phyloP scores from a whole-genome alignment of 352 stramenopile genomes.

The Pythium brassicae region DNA sequence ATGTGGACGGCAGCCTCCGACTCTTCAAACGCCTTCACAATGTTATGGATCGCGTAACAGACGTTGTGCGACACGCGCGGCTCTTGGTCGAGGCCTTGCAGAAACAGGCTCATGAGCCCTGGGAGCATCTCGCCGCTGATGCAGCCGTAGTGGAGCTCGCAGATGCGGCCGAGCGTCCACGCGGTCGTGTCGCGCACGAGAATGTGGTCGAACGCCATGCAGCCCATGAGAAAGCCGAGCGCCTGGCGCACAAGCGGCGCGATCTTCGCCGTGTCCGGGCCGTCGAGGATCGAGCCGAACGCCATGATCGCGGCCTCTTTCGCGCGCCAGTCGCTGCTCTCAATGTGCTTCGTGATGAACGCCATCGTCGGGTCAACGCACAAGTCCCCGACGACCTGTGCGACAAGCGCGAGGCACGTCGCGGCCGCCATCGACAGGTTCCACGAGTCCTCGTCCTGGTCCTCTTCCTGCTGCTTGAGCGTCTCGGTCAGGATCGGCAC shows the following conservation, averaged over 20 bases:
- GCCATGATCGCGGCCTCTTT: constrained; percentile 97
- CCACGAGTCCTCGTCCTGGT: constrained; percentile 93
- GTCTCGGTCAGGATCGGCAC: constrained; percentile 91
- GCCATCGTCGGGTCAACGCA: constrained; percentile 91
- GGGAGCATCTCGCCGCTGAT: constrained; percentile 91
- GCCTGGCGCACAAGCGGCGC: constrained; percentile 89
- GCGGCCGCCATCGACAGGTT: constrained; percentile 93
- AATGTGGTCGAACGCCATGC: constrained; percentile 88
- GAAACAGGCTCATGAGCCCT: constrained; percentile 82
- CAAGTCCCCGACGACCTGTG: constrained; percentile 89
- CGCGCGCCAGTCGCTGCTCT: constrained; percentile 91
- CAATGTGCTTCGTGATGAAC: constrained; percentile 95
- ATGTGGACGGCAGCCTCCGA: constrained; percentile 76
- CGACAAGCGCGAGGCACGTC: constrained; percentile 92
- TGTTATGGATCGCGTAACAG: constrained; percentile 96
- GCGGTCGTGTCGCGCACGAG: constrained; percentile 96
- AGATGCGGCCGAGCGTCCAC: constrained; percentile 96
- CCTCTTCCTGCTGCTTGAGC: constrained; percentile 94
- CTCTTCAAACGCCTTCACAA: constrained; percentile 92
- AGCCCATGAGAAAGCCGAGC: constrained; percentile 91
- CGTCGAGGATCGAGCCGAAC: constrained; percentile 95
- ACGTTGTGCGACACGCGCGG: constrained; percentile 93
- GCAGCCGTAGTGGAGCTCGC: constrained; percentile 90
- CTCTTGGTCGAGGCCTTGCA: constrained; percentile 81
- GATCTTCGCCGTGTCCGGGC: constrained; percentile 89